A percentile compares a stretch with the other conserved stretches of the same genome.
Evolutionary conservation across 192 early-diverging fungal species (phyloP).

Genomic region (Coemansia aciculifera): DNA sequence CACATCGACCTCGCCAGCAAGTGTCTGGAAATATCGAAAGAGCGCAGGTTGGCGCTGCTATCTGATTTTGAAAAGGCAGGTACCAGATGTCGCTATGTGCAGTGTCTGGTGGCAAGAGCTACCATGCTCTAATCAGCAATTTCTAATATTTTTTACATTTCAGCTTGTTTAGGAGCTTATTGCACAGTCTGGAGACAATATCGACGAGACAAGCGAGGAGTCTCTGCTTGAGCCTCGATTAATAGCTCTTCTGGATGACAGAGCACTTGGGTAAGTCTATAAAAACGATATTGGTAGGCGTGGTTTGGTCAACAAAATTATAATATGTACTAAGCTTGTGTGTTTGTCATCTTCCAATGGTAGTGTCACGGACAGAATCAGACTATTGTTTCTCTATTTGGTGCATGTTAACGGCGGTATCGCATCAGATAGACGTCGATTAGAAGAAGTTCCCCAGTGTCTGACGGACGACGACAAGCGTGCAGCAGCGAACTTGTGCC

Average conservation of each 20-base stretch:
- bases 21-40: conserved; percentile 42
- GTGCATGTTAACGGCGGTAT: conserved; percentile 35
- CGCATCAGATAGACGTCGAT: conserved; percentile 37
- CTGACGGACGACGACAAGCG: conserved; percentile 43
- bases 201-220: conserved; percentile 17
- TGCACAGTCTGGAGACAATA: conserved; percentile 7
- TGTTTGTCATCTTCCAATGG: not conserved
- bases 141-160: not conserved
- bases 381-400: conserved; percentile 46
- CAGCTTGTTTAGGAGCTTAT: conserved; percentile 12
- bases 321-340: not conserved
- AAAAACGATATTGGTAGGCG: no score
- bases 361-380: conserved; percentile 44
- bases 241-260: conserved; percentile 41
- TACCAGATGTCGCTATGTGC: not conserved
- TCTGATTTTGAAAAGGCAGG: conserved; percentile 55
- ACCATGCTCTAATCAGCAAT: not conserved
- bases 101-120: not conserved
- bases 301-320: no score
- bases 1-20: conserved; percentile 55
- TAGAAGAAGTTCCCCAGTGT: conserved; percentile 51
- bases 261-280: conserved; percentile 31
- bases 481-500: conserved; percentile 32
- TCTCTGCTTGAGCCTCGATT: conserved; percentile 33
- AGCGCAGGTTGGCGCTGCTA: conserved; percentile 29